A percentile compares a stretch with the other conserved stretches of the same genome.
phyloP scores from a whole-genome alignment of 225 moss, liverwort and hornwort genomes.

The Thuidium tamariscinum region DNA sequence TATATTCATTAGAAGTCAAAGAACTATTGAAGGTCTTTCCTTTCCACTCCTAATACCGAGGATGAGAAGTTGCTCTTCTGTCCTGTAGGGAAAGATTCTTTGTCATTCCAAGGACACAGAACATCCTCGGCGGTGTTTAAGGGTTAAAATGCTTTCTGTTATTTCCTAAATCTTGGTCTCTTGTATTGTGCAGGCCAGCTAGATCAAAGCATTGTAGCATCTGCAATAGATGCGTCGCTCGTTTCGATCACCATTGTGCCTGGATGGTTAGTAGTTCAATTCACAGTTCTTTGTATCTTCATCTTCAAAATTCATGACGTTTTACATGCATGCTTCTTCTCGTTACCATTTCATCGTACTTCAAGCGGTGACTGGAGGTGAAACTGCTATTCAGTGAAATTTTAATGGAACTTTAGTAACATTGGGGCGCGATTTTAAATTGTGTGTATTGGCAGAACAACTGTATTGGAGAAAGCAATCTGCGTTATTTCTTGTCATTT shows the following conservation, averaged over 20 bases:
- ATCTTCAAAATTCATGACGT: background rate
- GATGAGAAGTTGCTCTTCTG: no score
- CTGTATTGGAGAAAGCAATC: conserved; percentile 87
- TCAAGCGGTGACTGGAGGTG: background rate
- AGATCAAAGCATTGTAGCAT: conserved; percentile 99
- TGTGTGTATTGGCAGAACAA: conserved; percentile 58
- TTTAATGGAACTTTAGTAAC: background rate
- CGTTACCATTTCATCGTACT: background rate
- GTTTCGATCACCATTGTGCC: conserved; percentile 99
- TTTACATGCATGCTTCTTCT: background rate
- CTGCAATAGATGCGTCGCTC: conserved; percentile 87
- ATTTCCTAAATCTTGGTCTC: background rate
- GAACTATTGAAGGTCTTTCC: no score
- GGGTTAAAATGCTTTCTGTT: background rate
- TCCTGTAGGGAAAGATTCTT: no score
- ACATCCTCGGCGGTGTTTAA: no score
- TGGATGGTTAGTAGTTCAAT: conserved; percentile 87
- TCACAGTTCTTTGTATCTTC: background rate
- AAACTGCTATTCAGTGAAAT: background rate
- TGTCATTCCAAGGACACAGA: no score
- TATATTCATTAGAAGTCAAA: no score
- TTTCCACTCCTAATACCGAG: no score
- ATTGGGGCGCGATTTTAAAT: background rate
- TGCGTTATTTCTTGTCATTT: conserved; percentile 87
- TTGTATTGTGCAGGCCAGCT: conserved; percentile 56